These are phyloP conservation scores for Xylaria curta DNA, from an alignment of 495 filamentous ascomycete genomes.

Conservation along the genomic window DNA sequence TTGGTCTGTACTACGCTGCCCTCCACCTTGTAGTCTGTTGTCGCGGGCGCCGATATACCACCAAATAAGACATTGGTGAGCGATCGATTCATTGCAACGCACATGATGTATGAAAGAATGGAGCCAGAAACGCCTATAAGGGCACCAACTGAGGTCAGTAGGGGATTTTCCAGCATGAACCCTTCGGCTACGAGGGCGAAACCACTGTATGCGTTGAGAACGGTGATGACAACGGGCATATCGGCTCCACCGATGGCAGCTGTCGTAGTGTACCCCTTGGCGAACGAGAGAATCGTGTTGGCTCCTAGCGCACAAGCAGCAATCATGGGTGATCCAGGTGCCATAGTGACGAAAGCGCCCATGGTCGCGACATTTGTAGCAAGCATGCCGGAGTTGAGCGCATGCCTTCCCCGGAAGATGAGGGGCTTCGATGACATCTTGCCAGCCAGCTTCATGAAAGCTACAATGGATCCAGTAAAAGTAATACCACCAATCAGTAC, in stretches of 20 bases:
- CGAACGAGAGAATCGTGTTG: conserved; percentile 75
- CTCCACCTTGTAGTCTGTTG: conserved; percentile 72
- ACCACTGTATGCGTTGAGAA: conserved; percentile 83
- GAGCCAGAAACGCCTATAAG: conserved; percentile 83
- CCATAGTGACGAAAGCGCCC: conserved; percentile 78
- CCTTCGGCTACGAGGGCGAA: conserved; percentile 85
- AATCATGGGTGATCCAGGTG: conserved; percentile 72
- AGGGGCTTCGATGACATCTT: conserved; percentile 75
- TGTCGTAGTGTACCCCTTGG: conserved; percentile 83
- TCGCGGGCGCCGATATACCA: conserved; percentile 67
- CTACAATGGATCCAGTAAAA: conserved; percentile 83
- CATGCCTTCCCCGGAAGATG: conserved; percentile 71
- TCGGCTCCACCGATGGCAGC: conserved; percentile 84
- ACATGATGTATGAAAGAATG: conserved; percentile 83
- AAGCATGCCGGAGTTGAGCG: conserved; percentile 72
- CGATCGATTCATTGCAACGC: conserved; percentile 83
- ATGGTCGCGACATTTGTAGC: conserved; percentile 77
- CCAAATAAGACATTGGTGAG: conserved; percentile 83
- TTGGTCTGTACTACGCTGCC: conserved; percentile 73
- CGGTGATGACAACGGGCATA: conserved; percentile 87
- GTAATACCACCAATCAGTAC: conserved; percentile 83
- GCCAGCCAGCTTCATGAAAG: conserved; percentile 79
- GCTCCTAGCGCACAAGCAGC: conserved; percentile 74
- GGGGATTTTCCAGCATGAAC: conserved; percentile 83
- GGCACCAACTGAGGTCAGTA: conserved; percentile 78